Conservation (phyloP, 2,329 filamentous ascomycete genomes). For the Albophoma yamanashiensis region DNA sequence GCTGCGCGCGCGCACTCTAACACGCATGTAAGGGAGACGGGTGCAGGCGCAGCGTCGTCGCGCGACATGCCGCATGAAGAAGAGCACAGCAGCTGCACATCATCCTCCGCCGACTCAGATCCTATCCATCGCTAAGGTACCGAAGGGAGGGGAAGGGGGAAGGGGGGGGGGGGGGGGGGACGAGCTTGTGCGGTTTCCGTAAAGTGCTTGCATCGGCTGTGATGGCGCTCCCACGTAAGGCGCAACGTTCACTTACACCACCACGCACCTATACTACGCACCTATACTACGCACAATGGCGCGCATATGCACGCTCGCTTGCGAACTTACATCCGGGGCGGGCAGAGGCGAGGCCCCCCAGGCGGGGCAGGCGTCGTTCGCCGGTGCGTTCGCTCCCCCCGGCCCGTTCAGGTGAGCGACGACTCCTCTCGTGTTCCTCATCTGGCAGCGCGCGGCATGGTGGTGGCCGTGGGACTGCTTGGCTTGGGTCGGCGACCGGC, state of each 20-base stretch:
- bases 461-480: background rate
- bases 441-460: background rate
- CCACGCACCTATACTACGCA: no score
- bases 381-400: no score
- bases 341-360: no score
- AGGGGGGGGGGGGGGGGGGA: background rate
- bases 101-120: constrained; percentile 3
- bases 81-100: background rate
- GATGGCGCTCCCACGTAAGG: background rate
- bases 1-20: background rate
- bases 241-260: background rate
- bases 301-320: no score
- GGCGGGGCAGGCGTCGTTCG: no score
- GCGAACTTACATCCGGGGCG: no score
- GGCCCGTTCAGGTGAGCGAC: no score
- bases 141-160: background rate
- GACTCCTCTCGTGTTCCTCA: background rate
- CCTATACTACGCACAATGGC: no score
- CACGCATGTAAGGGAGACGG: background rate
- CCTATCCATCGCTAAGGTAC: background rate
- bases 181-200: background rate
- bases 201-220: background rate
- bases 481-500: no score
- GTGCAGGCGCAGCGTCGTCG: background rate
- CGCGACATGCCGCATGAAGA: background rate